phyloP scores from a whole-genome alignment of 306 rosid species.

The Pueraria montana region DNA sequence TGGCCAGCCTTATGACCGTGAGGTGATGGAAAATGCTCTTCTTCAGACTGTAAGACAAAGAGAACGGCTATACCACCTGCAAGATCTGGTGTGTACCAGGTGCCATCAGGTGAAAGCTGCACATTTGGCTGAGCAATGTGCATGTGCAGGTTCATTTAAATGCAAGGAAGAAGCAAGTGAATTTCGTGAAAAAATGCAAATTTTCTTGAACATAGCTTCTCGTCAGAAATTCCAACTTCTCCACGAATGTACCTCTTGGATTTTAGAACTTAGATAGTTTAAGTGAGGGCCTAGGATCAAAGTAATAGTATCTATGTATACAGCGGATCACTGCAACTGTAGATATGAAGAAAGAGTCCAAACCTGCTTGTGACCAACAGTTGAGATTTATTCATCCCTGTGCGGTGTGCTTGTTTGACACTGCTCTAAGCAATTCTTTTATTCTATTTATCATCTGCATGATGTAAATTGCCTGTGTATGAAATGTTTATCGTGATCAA shows the following conservation, averaged over 20 bases:
- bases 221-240: constrained; percentile 90
- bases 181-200: constrained; percentile 51
- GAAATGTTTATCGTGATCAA: constrained; percentile 6
- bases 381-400: background rate
- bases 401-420: background rate
- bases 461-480: constrained; percentile 22
- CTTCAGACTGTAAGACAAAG: constrained; percentile 89
- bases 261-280: constrained; percentile 60
- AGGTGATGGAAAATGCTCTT: constrained; percentile 81
- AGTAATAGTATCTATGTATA: constrained; percentile 5
- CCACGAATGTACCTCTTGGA: constrained; percentile 83
- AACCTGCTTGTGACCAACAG: background rate
- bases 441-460: background rate
- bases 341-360: background rate
- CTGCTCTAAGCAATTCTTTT: constrained; percentile 34
- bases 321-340: background rate
- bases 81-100: constrained; percentile 76
- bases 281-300: constrained; percentile 24
- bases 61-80: constrained; percentile 85
- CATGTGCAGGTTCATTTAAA: constrained; percentile 80
- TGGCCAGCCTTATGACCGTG: constrained; percentile 87
- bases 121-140: constrained; percentile 86
- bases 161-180: constrained; percentile 72
- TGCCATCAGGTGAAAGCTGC: constrained; percentile 88
- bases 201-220: constrained; percentile 71